These are phyloP conservation scores for Coemansia sp. DNA, from an alignment of 192 early-diverging fungal genomes.

Conservation along the genomic window DNA sequence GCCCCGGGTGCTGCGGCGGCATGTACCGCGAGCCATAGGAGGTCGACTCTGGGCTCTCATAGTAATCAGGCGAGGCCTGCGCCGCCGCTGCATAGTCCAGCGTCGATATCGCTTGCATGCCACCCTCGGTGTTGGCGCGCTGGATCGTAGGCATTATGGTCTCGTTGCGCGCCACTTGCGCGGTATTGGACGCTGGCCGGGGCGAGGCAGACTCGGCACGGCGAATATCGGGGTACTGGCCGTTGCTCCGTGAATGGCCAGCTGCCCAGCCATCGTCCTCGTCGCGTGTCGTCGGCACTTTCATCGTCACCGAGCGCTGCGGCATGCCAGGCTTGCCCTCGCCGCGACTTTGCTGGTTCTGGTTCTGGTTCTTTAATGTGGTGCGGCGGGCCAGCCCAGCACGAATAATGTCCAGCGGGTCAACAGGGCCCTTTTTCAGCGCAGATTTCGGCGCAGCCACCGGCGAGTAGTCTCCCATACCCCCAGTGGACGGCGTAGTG, in stretches of 20 bases:
- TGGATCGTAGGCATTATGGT: conserved; percentile 47
- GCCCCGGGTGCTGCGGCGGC: conserved; percentile 29
- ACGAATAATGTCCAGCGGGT: conserved; percentile 52
- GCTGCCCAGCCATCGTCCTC: neutral
- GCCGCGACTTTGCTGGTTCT: conserved; percentile 20
- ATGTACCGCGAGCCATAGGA: neutral
- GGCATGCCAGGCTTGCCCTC: conserved; percentile 9
- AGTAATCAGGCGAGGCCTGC: conserved; percentile 25
- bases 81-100: conserved; percentile 9
- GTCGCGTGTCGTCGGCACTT: conserved; percentile 10
- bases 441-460: conserved; percentile 20
- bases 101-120: conserved; percentile 10
- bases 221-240: conserved; percentile 5
- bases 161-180: conserved; percentile 40
- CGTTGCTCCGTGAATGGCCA: neutral
- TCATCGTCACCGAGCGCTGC: conserved; percentile 42
- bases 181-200: conserved; percentile 6
- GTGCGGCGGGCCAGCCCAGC: conserved; percentile 46
- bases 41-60: neutral
- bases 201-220: conserved; percentile 7
- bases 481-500: conserved; percentile 1
- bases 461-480: neutral
- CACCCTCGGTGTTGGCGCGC: conserved; percentile 22
- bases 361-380: conserved; percentile 48
- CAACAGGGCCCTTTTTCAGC: conserved; percentile 33